Evolutionary conservation across 1,284 basidiomycete species (phyloP).

Genomic region (Apiotrichum siamense): DNA sequence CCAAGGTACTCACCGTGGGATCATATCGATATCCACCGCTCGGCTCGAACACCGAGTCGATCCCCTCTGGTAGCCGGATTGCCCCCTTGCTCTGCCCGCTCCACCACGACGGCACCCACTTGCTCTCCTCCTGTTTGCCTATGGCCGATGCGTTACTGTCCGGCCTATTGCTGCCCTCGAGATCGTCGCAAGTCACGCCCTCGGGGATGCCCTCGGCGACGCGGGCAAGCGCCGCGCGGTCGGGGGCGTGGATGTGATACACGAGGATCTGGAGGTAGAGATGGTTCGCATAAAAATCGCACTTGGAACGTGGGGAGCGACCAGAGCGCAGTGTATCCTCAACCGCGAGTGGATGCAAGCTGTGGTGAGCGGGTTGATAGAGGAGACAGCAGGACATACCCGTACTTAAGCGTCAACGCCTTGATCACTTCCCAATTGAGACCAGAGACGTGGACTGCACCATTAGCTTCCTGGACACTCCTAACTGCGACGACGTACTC

Average conservation of each 20-base stretch:
- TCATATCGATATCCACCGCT: slow-evolving; percentile 2
- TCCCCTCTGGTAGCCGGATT: slow-evolving; percentile 39
- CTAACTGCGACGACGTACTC: slow-evolving; percentile 25
- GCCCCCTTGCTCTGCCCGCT: slow-evolving; percentile 4
- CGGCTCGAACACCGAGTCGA: slow-evolving; percentile 45
- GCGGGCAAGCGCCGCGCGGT: slow-evolving; percentile 21
- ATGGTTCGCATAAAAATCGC: slow-evolving; percentile 46
- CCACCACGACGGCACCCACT: slow-evolving; percentile 6
- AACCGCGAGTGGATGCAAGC: slow-evolving; percentile 46
- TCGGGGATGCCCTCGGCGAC: slow-evolving; percentile 18
- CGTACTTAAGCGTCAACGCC: slow-evolving; percentile 37
- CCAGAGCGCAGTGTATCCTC: slow-evolving; percentile 43
- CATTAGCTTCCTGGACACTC: neutral
- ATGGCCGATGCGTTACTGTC: neutral
- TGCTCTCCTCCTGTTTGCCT: no score
- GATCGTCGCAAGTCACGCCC: neutral
- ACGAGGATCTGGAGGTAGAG: slow-evolving; percentile 46
- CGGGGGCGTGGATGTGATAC: slow-evolving; percentile 39
- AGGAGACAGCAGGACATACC: slow-evolving; percentile 19
- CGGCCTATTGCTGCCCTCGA: neutral
- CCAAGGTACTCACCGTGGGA: slow-evolving; percentile 1
- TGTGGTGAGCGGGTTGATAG: slow-evolving; percentile 7
- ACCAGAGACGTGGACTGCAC: slow-evolving; percentile 42
- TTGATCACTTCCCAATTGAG: slow-evolving; percentile 48
- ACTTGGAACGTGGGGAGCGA: slow-evolving; percentile 43